Evolutionary conservation across 2,329 filamentous ascomycete species (phyloP).

Genomic region (Hortaea werneckii): DNA sequence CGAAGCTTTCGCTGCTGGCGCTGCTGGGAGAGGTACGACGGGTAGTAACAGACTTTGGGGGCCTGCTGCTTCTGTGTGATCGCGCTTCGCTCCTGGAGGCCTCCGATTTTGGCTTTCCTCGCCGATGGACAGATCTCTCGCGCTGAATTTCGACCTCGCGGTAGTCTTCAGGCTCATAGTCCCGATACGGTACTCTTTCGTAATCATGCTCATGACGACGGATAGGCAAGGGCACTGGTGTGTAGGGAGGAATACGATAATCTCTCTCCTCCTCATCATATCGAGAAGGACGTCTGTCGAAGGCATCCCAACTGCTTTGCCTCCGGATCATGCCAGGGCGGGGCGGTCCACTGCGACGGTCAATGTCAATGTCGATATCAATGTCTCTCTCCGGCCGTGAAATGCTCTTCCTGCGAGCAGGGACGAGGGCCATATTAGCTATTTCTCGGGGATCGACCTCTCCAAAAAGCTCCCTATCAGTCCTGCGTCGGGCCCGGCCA

Average conservation of each 20-base stretch:
- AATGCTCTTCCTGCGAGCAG: constrained; percentile 48
- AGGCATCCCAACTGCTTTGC: constrained; percentile 84
- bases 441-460: constrained; percentile 37
- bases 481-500: constrained; percentile 22
- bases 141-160: constrained; percentile 40
- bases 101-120: constrained; percentile 13
- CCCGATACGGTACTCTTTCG: constrained; percentile 44
- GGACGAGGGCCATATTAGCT: constrained; percentile 43
- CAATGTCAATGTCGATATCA: constrained; percentile 24
- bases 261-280: constrained; percentile 47
- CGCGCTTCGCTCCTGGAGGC: constrained; percentile 6
- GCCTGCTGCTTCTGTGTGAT: constrained; percentile 16
- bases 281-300: constrained; percentile 62
- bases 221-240: constrained; percentile 56
- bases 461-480: constrained; percentile 36
- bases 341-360: constrained; percentile 35
- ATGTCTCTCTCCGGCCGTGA: constrained; percentile 43
- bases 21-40: constrained; percentile 22
- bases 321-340: constrained; percentile 64
- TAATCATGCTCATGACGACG: constrained; percentile 53
- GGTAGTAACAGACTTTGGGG: constrained; percentile 11
- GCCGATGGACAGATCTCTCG: constrained; percentile 31
- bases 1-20: constrained; percentile 23
- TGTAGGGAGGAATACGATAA: constrained; percentile 53
- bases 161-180: constrained; percentile 34